Conservation (phyloP, 2,329 filamentous ascomycete species). For the Clonostachys byssicola region DNA sequence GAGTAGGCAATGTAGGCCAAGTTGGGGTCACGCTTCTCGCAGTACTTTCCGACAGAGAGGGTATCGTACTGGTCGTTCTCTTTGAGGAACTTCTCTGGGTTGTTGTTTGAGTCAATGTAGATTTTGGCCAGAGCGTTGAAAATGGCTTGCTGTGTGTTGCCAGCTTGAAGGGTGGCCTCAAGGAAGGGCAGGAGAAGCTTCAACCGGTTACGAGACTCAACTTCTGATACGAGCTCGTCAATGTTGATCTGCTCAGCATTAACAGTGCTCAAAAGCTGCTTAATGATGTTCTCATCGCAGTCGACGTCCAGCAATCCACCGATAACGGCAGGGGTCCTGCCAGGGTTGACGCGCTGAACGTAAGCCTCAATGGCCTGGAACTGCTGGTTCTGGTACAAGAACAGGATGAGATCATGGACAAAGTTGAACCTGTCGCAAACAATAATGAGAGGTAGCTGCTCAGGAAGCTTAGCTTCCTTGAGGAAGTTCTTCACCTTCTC, state of each 20-base stretch:
- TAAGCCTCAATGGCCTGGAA: constrained; percentile 99
- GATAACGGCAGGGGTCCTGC: constrained; percentile 85
- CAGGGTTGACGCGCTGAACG: constrained; percentile 93
- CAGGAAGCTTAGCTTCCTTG: constrained; percentile 88
- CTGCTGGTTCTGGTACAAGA: constrained; percentile 97
- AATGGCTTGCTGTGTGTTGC: constrained; percentile 93
- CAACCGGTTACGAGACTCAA: constrained; percentile 92
- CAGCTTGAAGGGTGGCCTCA: constrained; percentile 81
- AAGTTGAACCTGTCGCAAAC: constrained; percentile 99
- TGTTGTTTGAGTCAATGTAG: constrained; percentile 98
- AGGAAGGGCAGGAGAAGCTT: constrained; percentile 96
- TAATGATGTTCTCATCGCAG: constrained; percentile 95
- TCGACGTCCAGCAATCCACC: constrained; percentile 94
- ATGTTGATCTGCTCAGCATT: constrained; percentile 84
- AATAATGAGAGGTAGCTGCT: constrained; percentile 95
- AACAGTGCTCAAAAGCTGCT: constrained; percentile 81
- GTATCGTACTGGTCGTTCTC: constrained; percentile 97
- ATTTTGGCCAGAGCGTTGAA: constrained; percentile 98
- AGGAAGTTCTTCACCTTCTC: constrained; percentile 99
- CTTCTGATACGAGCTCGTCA: constrained; percentile 87
- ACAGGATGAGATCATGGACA: constrained; percentile 92
- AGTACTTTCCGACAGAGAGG: constrained; percentile 91
- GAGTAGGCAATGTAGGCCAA: constrained; percentile 91
- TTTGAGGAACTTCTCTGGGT: constrained; percentile 94
- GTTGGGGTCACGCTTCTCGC: constrained; percentile 96